Base-by-base conservation (phyloP, 2,329 filamentous ascomycete species). In the Zelopaecilomyces penicillatus region DNA sequence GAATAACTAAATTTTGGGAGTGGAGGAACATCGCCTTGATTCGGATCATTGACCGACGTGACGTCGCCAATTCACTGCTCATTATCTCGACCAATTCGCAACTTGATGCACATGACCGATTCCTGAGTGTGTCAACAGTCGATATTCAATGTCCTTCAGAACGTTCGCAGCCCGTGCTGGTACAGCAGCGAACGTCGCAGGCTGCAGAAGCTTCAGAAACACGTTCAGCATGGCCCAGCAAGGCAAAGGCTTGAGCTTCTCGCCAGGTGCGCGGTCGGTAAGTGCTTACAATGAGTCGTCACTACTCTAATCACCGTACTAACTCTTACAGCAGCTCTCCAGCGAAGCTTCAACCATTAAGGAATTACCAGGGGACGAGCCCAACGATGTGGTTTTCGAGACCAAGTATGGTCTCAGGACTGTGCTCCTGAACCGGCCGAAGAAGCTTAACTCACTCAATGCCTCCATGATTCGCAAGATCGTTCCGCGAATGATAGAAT, bases 401-500 rank as follows among this genome's bases (percentile, higher is more conserved):
- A 88, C 81, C 61, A 76, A 85, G 57, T 95, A 93, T 66, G 93
- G 93, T 52, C 78, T 97, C 41, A 87, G 93, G 51, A 89, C 85
- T 55, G 83, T 98, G 60, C 85, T 95, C 69, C 85, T 98, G 55
- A 98, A 98, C 72, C 83, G 93, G 47, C 93, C 91, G 5, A 75
- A 78, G 61, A 95, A 96, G 71, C 77, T 89, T 63, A 97, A 98
- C 68, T 85, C 91, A 28, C 80, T 98, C 54, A 90, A 94, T 65
- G 86, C 76, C 42, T 96, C 90, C 46, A 98, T 98, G 94, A 86
- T 85, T 51, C 80, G 87, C 57, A 97, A 98, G 71, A 97, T 98
- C 56, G 72, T 89, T 39, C 90, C 91, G 26, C 80, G 93, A 46
- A 66, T 98, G 60, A 74, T 87, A 59, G 91, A 97, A 73, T 98